These are phyloP conservation scores for Tilletiopsis washingtonensis DNA, from an alignment of 1,284 basidiomycete genomes.

Conservation along the genomic window DNA sequence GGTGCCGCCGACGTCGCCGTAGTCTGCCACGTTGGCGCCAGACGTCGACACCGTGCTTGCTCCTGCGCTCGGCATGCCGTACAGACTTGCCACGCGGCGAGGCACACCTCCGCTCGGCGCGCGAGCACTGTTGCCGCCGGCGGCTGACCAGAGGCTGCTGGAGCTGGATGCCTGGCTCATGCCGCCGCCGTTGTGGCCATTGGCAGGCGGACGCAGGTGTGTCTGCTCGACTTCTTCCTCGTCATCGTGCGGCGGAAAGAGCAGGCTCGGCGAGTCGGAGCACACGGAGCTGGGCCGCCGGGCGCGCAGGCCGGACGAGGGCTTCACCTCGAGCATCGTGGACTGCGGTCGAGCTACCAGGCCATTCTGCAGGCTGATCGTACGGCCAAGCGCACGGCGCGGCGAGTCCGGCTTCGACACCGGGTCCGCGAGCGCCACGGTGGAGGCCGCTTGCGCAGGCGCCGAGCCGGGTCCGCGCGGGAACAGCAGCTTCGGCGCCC, in stretches of 20 bases:
- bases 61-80: neutral
- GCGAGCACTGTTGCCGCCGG: no score
- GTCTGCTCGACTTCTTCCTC: neutral
- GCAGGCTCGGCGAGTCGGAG: slow-evolving; percentile 8
- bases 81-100: slow-evolving; percentile 1
- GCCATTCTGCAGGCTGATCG: neutral
- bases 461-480: neutral
- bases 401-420: no score
- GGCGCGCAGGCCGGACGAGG: neutral
- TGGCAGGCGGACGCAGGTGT: no score
- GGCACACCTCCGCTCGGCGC: no score
- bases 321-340: neutral
- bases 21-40: neutral
- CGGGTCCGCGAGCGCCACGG: no score
- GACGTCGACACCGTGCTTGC: neutral
- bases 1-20: neutral
- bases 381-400: neutral
- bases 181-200: no score
- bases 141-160: no score
- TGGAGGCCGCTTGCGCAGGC: neutral
- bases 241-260: neutral
- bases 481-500: neutral
- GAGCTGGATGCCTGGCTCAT: no score
- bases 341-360: neutral
- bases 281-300: slow-evolving; percentile 5